Evolutionary conservation across 352 stramenopile species (phyloP), one percentile per base, ranked within the genome.

Genomic region (Bremia lactucae): DNA sequence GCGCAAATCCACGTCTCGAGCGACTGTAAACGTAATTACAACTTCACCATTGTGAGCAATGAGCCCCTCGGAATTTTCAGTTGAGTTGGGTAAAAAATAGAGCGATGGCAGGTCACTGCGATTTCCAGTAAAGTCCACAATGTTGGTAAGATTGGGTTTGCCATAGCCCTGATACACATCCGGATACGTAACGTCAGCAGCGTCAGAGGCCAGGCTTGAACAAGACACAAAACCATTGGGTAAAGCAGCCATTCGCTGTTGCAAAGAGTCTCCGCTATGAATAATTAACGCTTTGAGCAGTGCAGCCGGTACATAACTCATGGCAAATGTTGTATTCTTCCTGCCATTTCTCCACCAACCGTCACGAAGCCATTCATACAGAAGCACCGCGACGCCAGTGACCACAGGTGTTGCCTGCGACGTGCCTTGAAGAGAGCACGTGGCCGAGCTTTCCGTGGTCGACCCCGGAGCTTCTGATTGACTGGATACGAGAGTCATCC

Each of bases 211-310:
- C 15, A 90, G 47, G 2, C 39, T 42, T 18, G 38, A 65, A 31
- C 78, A 90, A 11, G 72, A 83, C 5, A 77, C 62, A 31, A 77
- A 45, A 11, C 64, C 63, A 5, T 49, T 63, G 3, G 57, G 55
- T 13, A 81, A 51, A 7, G 41, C 21, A 8, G 49, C 63, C 13
- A 90, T 59, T 0, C 78, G 63, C 20, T 62, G 60, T 31, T 61
- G 59, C 7, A 90, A 44, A 0, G 70, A 60, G 23, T 83, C 61
- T 0, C 72, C 64, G 42, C 78, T 90, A 52, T 90, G 78, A 43
- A 90, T 75, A 36, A 89, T 73, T 15, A 89, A 43, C n/a, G 77
- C 77, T 46, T 89, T 89, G 28, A 89, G 58, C 22, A 89, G 49
- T 4, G 77, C 65, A 37, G 77, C 73, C n/a, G 77, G 77, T 16